Evolutionary conservation across 176 grass and related monocot genomes (phyloP), one percentile per base, ranked within the genome.

Genomic region (Eleusine indica): DNA sequence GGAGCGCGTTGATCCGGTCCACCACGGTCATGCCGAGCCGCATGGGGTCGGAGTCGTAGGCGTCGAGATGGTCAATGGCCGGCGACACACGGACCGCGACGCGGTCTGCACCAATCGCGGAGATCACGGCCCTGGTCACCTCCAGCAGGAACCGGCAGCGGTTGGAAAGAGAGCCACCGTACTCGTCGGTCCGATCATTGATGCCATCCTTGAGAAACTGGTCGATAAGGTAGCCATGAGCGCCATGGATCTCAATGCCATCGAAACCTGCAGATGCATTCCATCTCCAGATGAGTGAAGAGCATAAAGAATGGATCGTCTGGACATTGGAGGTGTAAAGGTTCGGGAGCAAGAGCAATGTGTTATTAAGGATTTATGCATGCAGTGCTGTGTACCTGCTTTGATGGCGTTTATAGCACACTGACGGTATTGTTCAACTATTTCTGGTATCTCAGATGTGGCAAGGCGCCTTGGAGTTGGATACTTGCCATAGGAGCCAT

Each of bases 161-260:
- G 62, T 98, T 98, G 37, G 75, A 4, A 66, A 98, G 83, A 1
- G 96, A 95, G 32, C 96, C 96, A 1, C 96, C 96, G 1, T 99
- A 99, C 15, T 82, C 76, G 15, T 99, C 96, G 0, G 83, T 92
- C 1, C 96, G 83, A 47, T 99, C 93, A 46, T 99, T 99, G 78
- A 99, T 96, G 72, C 93, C 93, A 8, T 94, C 93, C 60, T 99
- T 99, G 62, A 99, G 93, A 35, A 99, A 99, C 65, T 99, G 96
- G 51, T 99, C 96, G 18, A 96, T 91, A 29, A 99, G 82, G 66
- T 96, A 96, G 65, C 96, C 96, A 71, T 99, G 93, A 19, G 96
- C 96, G 0, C 93, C 93, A 11, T 99, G 96, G 74, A 99, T 94
- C 86, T 99, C 93, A 14, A 99, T 90, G 86, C 96, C 96, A 56